Evolutionary conservation across 139 green algal species (phyloP), one percentile per base, ranked within the genome.

Genomic region (Ostreobium quekettii): DNA sequence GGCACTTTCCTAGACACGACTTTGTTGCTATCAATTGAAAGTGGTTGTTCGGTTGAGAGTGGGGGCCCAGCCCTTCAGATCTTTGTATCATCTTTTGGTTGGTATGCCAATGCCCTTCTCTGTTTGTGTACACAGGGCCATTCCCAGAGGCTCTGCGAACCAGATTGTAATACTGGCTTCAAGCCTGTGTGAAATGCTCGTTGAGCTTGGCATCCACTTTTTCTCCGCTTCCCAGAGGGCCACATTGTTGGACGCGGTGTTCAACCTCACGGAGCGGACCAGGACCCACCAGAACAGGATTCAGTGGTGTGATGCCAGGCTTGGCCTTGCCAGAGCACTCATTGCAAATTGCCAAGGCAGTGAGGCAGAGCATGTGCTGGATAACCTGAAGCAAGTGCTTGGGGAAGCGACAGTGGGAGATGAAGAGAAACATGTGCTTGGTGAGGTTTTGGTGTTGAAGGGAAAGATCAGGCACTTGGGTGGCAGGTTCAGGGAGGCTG

Each of bases 141-240:
- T n/a, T n/a, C n/a, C n/a, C n/a, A n/a, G 24, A 35, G 58, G 58
- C 19, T 39, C 22, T 35, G 47, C 42, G 47, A 35, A 35, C 4
- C 42, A 65, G 29, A 32, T 65, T 4, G 19, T 46, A 35, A 65
- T 48, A 35, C 28, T 65, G 4, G 8, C 47, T 7, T 48, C 42
- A 35, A 65, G 42, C 35, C 61, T 68, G 35, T 49, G 36, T n/a
- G 61, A 68, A 8, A 57, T 68, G 26, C 5, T 68, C 8, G 61
- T 68, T 5, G 61, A 68, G 38, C 37, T 68, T 3, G 61, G 61
- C 3, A 68, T 49, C 5, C 61, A 68, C 26, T 68, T 49, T 37
- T 68, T 68, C 61, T 57, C 61, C 6, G 35, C 37, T 36, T 36
- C 22, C 3, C 61, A 68, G 42, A 11, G 19, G 42, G 11, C 42